These are phyloP conservation scores for Aureobasidium sp. DNA, from an alignment of 2,329 filamentous ascomycete species.

Conservation along the genomic window DNA sequence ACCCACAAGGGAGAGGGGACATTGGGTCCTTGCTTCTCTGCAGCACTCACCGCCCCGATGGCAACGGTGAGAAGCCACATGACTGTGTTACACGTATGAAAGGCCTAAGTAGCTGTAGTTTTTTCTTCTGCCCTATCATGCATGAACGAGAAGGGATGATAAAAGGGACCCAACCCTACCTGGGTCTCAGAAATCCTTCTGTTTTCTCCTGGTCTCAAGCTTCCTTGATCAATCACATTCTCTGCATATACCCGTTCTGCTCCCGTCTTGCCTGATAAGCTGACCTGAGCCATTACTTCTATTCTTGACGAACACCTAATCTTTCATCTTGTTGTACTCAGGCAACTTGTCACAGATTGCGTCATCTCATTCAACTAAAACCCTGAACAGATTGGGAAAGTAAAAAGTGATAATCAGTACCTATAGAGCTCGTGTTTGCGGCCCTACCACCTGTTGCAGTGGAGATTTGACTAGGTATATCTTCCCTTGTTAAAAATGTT, in stretches of 20 bases:
- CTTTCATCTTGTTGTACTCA: not conserved
- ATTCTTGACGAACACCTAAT: not conserved
- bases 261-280: not conserved
- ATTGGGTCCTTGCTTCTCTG: slow-evolving; percentile 11
- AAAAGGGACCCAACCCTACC: not conserved
- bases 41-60: slow-evolving; percentile 1
- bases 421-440: not conserved
- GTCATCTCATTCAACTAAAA: not conserved
- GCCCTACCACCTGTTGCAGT: not conserved
- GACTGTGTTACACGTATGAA: not conserved
- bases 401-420: not conserved
- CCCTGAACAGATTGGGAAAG: not conserved
- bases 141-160: slow-evolving; percentile 8
- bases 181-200: not conserved
- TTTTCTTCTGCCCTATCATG: slow-evolving; percentile 4
- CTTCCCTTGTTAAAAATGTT: not conserved
- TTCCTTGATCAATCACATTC: not conserved
- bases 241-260: slow-evolving; percentile 3
- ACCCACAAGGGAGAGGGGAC: not conserved
- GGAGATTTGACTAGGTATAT: not conserved
- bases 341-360: not conserved
- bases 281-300: slow-evolving; percentile 11
- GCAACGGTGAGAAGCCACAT: slow-evolving; percentile 3
- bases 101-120: not conserved
- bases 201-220: slow-evolving; percentile 4